Evolutionary conservation across 345 rosid species (phyloP).

Genomic region (Excoecaria agallocha): DNA sequence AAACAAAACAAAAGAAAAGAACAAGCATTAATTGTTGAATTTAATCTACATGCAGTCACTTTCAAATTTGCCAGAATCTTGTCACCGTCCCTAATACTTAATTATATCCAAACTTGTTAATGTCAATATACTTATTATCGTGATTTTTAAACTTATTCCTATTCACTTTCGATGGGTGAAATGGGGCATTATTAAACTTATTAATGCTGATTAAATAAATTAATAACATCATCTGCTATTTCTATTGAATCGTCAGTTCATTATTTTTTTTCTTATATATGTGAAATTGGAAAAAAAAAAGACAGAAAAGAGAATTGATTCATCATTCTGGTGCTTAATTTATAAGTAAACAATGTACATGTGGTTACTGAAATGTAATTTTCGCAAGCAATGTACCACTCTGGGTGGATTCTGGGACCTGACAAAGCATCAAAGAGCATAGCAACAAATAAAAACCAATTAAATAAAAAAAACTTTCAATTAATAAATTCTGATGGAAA

Average conservation of each 20-base stretch:
- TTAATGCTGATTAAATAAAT: too few relatives aligned
- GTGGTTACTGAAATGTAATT: constrained; percentile 2
- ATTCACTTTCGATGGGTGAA: background rate
- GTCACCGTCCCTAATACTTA: constrained; percentile 7
- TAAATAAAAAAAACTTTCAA: too few relatives aligned
- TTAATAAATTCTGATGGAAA: too few relatives aligned
- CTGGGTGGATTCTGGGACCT: background rate
- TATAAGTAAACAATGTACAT: background rate
- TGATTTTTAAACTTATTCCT: background rate
- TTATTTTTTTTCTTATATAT: too few relatives aligned
- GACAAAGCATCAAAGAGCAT: background rate
- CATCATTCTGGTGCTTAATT: background rate
- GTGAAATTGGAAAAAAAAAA: background rate
- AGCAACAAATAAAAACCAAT: too few relatives aligned
- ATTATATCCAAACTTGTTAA: constrained; percentile 2
- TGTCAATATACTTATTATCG: background rate
- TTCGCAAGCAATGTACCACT: background rate
- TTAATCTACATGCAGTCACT: background rate
- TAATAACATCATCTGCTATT: too few relatives aligned
- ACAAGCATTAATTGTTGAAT: background rate
- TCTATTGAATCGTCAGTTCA: too few relatives aligned
- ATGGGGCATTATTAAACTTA: too few relatives aligned
- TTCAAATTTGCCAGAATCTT: background rate
- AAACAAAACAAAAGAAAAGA: background rate
- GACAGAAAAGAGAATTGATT: background rate